Percentiles rank a stretch among this genome's conserved stretches.
Conservation (phyloP, 441 rosid species). For the Macaranga tanarius region DNA sequence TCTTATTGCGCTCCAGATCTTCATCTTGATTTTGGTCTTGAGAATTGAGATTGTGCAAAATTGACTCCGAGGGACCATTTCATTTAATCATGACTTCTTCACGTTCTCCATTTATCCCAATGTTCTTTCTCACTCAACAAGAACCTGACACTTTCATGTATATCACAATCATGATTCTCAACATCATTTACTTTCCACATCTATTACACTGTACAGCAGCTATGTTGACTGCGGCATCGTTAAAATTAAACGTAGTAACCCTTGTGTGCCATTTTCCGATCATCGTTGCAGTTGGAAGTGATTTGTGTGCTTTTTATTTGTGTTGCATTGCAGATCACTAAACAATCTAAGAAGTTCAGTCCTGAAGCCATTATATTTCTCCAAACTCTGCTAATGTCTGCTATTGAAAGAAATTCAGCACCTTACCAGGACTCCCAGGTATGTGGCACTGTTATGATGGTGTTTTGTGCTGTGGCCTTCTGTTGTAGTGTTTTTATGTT, state of each 20-base stretch:
- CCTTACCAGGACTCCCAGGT: conserved; percentile 60
- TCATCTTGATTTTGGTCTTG: not conserved
- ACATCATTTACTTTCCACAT: not conserved
- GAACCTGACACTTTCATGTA: not conserved
- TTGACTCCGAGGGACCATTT: not conserved
- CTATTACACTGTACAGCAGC: not conserved
- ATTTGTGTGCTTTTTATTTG: conserved; percentile 18
- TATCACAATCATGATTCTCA: not conserved
- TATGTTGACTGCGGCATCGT: not conserved
- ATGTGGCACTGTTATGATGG: conserved; percentile 14
- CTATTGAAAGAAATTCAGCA: conserved; percentile 40
- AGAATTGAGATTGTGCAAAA: not conserved
- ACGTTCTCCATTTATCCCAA: not conserved
- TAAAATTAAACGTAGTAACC: not conserved
- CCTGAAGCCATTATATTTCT: conserved; percentile 82
- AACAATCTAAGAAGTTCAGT: conserved; percentile 71
- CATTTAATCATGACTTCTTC: not conserved
- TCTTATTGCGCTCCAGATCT: not conserved
- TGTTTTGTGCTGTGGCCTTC: conserved; percentile 2
- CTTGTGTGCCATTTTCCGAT: not conserved
- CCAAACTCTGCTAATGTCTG: conserved; percentile 56
- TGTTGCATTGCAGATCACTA: conserved; percentile 56
- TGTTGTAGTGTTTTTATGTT: not conserved
- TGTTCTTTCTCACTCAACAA: not conserved
- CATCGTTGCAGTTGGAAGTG: not conserved